Base-by-base conservation (phyloP, 805 yeast species). In the Wickerhamiella bombiphila region DNA sequence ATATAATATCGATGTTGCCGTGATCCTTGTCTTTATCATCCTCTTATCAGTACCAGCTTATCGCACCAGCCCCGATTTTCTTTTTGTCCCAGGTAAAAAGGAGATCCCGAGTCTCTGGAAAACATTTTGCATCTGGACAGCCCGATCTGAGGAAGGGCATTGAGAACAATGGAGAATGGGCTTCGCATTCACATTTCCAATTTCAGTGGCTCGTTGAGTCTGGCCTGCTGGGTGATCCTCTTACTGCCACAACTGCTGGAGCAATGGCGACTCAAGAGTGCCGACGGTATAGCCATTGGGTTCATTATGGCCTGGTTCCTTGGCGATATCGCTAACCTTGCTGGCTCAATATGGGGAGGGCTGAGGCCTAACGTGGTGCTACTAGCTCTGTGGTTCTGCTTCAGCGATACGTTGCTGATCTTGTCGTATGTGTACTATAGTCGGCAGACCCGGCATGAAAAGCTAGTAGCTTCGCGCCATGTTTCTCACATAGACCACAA, bases 201-300 rank as follows among this genome's bases (percentile, higher is more conserved):
- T 2, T 58, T 76, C 2, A 66, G 74, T 53, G 88, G 88, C 2
- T 74, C 82, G 9, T 68, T 79, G 6, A 67, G 74, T 22, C 64
- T 80, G 30, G 83, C 88, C 0, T 76, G 88, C 54, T 80, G 86
- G 85, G 66, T 80, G 9, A 85, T 80, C 11, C 58, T 80, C 29
- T 65, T 80, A 41, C 59, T 80, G 46, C 91, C 93, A 0, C 93
- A 80, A 54, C 64, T 80, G 34, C 67, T 80, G 19, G 93, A 80
- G 53, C 88, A 80, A 58, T 80, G 85, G 85, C 59, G 80, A 38
- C 58, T 74, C 38, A 74, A 80, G 51, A 53, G 64, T 14, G 80
- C 83, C 3, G 86, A 78, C 24, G 93, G 93, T 4, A 72, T 80
- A 18, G 72, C 88, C 28, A 65, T 76, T 22, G 69, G 75, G 4